phyloP scores from a whole-genome alignment of 192 early-diverging fungal species.

The Rhizoclosmatium globosum region DNA sequence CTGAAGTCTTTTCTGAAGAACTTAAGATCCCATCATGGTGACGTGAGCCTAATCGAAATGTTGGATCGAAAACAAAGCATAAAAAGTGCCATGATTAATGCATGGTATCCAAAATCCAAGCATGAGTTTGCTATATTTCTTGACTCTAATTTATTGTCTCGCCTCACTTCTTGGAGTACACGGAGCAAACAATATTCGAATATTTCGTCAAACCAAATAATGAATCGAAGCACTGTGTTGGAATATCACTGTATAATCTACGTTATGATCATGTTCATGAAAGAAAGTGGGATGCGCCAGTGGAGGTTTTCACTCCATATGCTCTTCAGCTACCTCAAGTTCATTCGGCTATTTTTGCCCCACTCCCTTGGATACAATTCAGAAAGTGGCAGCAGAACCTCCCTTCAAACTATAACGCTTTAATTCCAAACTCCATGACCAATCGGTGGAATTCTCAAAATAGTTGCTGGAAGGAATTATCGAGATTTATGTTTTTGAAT shows the following conservation, averaged over 20 bases:
- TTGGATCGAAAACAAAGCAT: background rate
- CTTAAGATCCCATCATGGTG: background rate
- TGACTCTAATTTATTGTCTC: conserved; percentile 38
- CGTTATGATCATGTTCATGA: conserved; percentile 23
- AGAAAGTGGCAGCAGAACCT: conserved; percentile 8
- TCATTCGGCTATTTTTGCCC: conserved; percentile 13
- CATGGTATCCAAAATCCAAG: conserved; percentile 26
- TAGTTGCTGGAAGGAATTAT: conserved; percentile 22
- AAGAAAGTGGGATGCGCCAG: background rate
- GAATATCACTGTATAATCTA: conserved; percentile 32
- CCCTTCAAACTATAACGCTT: conserved; percentile 2
- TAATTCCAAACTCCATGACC: conserved; percentile 36
- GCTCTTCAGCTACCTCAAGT: conserved; percentile 25
- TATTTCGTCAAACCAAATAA: background rate
- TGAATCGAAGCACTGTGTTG: conserved; percentile 6
- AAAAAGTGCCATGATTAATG: conserved; percentile 13
- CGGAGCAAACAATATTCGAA: conserved; percentile 6
- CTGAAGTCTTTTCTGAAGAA: background rate
- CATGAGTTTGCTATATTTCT: conserved; percentile 37
- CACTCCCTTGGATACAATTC: conserved; percentile 23
- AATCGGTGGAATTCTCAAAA: conserved; percentile 22
- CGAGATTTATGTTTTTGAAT: conserved; percentile 21
- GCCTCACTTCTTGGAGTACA: conserved; percentile 38
- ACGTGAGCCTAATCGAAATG: background rate
- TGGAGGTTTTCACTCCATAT: background rate